phyloP scores from a whole-genome alignment of 2,329 filamentous ascomycete species.

The Colletotrichum salicis region DNA sequence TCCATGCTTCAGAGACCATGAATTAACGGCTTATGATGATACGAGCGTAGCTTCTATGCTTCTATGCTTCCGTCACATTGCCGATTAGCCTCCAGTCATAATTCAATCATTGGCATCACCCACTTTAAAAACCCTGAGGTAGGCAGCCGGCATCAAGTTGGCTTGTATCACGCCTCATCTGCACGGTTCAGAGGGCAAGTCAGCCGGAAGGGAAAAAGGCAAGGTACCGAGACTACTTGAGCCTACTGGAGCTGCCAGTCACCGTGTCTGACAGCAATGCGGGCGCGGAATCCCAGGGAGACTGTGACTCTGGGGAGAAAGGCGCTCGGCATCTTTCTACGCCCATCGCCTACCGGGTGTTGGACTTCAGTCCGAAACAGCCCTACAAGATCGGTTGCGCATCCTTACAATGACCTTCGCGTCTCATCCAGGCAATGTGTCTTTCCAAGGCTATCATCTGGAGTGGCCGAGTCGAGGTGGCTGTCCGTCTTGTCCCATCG shows the following conservation, averaged over 20 bases:
- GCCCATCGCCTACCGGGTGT: neutral
- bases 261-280: neutral
- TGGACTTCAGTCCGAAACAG: neutral
- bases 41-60: too few relatives aligned
- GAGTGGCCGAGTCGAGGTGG: neutral
- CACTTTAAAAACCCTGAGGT: too few relatives aligned
- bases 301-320: neutral
- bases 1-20: too few relatives aligned
- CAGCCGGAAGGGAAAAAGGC: neutral
- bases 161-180: too few relatives aligned
- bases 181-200: neutral
- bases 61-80: too few relatives aligned
- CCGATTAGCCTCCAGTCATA: too few relatives aligned
- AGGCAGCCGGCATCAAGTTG: too few relatives aligned
- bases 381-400: neutral
- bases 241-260: neutral
- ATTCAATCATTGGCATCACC: too few relatives aligned
- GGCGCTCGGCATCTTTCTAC: neutral
- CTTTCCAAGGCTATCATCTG: neutral
- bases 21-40: too few relatives aligned
- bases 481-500: too few relatives aligned
- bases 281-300: neutral
- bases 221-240: neutral
- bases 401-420: neutral
- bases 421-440: neutral